These are phyloP conservation scores for Suaeda aralocaspica DNA, from an alignment of 148 eudicot species.

Conservation along the genomic window DNA sequence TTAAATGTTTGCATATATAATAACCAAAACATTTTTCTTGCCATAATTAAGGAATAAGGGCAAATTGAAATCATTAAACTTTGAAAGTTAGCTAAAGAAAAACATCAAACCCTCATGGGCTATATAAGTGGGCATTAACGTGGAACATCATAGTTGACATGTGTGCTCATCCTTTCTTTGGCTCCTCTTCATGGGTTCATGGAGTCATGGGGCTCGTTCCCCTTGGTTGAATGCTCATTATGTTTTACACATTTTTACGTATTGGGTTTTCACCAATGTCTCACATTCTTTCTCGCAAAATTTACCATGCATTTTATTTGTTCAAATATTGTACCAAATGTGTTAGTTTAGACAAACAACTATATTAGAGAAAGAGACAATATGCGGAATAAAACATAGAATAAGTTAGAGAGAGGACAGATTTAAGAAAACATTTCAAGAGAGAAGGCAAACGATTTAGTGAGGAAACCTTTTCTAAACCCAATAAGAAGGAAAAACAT, in stretches of 20 bases:
- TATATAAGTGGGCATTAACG: conserved; percentile 41
- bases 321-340: too few relatives aligned
- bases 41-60: conserved; percentile 20
- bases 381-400: too few relatives aligned
- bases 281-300: too few relatives aligned
- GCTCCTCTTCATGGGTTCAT: background rate
- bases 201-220: conserved; percentile 27
- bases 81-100: conserved; percentile 4
- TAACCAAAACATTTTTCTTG: conserved; percentile 23
- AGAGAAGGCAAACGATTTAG: too few relatives aligned
- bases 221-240: background rate
- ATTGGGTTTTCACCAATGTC: too few relatives aligned
- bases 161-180: conserved; percentile 7
- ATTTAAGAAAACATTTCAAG: too few relatives aligned
- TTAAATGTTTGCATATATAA: conserved; percentile 17
- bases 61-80: conserved; percentile 19
- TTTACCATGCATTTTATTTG: too few relatives aligned
- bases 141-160: conserved; percentile 34
- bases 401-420: too few relatives aligned
- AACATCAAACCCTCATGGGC: conserved; percentile 25
- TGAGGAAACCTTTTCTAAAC: too few relatives aligned
- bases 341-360: too few relatives aligned
- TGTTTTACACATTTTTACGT: background rate
- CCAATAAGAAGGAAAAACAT: too few relatives aligned
- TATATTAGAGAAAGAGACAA: too few relatives aligned